Evolutionary conservation across 2,329 filamentous ascomycete genomes (phyloP).

Genomic region (Calonectria naviculata): DNA sequence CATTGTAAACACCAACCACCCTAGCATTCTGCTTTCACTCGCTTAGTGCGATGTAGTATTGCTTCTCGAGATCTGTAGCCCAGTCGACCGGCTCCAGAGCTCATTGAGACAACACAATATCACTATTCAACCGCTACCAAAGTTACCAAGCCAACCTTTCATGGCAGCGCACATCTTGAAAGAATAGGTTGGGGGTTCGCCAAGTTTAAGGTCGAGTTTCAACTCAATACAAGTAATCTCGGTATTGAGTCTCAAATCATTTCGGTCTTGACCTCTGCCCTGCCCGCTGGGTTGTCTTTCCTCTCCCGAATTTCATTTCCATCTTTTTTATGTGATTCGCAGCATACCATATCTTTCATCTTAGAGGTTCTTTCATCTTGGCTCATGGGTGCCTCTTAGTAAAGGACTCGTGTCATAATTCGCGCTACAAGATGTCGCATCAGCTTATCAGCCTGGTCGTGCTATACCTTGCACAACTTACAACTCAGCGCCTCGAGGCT

Average conservation of each 20-base stretch:
- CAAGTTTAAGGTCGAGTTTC: too few species aligned
- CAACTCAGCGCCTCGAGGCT: constrained; percentile 84
- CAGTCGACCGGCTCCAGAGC: not conserved
- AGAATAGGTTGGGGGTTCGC: not conserved
- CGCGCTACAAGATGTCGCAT: constrained; percentile 47
- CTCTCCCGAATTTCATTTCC: not conserved
- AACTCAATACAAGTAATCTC: not conserved
- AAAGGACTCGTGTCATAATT: constrained; percentile 60
- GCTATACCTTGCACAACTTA: constrained; percentile 56
- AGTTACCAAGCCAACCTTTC: not conserved
- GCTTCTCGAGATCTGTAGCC: not conserved
- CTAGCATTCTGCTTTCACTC: too few species aligned
- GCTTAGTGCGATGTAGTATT: too few species aligned
- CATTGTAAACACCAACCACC: constrained; percentile 26
- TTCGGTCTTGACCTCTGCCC: not conserved
- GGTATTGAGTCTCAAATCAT: not conserved
- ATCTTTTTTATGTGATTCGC: not conserved
- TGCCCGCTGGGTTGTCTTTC: not conserved
- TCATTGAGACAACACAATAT: not conserved
- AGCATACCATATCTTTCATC: not conserved
- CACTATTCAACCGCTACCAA: not conserved
- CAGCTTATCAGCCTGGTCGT: not conserved
- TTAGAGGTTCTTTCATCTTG: constrained; percentile 26
- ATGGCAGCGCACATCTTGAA: not conserved
- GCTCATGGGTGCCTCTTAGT: constrained; percentile 43